Base-by-base conservation (phyloP, 2,329 filamentous ascomycete species). In the Shiraia sp. region DNA sequence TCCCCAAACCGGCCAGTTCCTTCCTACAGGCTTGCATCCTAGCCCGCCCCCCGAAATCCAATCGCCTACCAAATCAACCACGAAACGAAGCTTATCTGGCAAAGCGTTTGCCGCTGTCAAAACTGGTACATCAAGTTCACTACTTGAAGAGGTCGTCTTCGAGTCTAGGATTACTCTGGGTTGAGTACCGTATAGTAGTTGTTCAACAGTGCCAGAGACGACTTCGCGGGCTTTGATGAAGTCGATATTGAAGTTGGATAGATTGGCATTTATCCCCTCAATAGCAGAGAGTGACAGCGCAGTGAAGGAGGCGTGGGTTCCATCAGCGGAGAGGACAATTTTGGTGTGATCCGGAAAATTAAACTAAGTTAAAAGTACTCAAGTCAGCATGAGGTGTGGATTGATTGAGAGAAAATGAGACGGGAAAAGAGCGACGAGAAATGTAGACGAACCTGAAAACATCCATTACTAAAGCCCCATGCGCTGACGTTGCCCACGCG, bases 281-380 rank as follows among this genome's bases (percentile, higher is more conserved):
- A 86, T 83, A 0, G 86, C 86, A 39, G 84, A 79, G 17, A 80
- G 74, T 0, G 85, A 81, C 16, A 89, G 79, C 57, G 86, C 82
- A 74, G 86, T 89, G 59, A 88, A 87, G 65, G 87, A 84, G 51
- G 85, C 84, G 78, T 81, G 84, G 1, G 78, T 81, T 10, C 85
- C 86, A 13, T 83, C 79, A 1, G 82, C 72, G 45, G 87, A 86
- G 22, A 90, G 73, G 14, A 90, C 84, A 42, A 90, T 79, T 69
- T 90, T 90, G 48, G 87, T 90, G 65, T 90, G 87, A 55, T 90
- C 87, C 2, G 87, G 86, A 66, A 90, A 90, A 70, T 90, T 90
- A 69, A 90, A 86, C 79, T 88, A 51, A 5, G 3, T 10, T 13
- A 10, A 26, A 15, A 26, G 16, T 45, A 52, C 23, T 68, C 52